A percentile compares a stretch with the other conserved stretches of the same genome.
Conservation (phyloP, 2,329 filamentous ascomycete species). For the Chaetomiaceae sp. region DNA sequence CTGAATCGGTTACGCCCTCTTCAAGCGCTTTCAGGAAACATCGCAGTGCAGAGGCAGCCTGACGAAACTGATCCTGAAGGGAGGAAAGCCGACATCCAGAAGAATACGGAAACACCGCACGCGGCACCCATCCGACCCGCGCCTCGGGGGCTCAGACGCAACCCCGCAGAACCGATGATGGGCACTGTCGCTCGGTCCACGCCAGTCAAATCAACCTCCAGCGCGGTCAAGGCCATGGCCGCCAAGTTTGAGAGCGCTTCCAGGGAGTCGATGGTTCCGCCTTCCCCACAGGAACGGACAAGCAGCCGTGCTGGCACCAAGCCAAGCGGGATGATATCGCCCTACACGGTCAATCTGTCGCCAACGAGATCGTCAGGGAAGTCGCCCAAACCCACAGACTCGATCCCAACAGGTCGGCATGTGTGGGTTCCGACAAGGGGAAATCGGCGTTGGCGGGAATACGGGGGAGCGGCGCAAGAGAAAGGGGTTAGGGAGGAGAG, state of each 20-base stretch:
- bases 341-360: constrained; percentile 25
- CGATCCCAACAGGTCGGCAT: not conserved
- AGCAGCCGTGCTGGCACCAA: constrained; percentile 16
- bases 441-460: not conserved
- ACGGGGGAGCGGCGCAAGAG: not conserved
- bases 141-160: not conserved
- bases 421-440: not conserved
- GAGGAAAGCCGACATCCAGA: not conserved
- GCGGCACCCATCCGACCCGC: not conserved
- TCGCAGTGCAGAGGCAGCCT: not conserved
- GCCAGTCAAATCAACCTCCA: constrained; percentile 26
- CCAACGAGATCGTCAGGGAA: constrained; percentile 1
- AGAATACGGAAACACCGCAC: not conserved
- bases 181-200: constrained; percentile 8
- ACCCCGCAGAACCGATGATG: not conserved
- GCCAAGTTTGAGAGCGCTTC: constrained; percentile 45
- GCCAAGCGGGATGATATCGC: constrained; percentile 23
- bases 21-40: not conserved
- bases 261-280: constrained; percentile 20
- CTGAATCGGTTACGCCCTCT: not conserved
- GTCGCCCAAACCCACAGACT: not conserved
- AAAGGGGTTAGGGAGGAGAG: not conserved
- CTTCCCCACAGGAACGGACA: constrained; percentile 9
- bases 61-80: not conserved
- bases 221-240: constrained; percentile 45